phyloP scores from a whole-genome alignment of 2,329 filamentous ascomycete genomes.

The Diaporthe humulicola region DNA sequence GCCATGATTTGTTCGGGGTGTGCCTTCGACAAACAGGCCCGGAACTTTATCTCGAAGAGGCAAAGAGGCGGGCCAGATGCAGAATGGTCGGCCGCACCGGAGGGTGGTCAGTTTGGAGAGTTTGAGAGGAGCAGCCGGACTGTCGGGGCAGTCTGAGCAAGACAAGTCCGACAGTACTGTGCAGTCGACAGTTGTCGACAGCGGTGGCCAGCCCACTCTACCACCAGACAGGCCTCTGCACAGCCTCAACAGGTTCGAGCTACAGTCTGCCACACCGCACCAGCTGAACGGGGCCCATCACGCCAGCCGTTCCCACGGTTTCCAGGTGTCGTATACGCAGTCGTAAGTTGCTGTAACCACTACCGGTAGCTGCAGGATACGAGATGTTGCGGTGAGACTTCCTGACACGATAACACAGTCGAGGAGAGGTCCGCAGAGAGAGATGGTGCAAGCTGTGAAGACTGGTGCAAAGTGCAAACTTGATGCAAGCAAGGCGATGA shows the following conservation, averaged over 20 bases:
- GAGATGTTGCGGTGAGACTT: conserved; percentile 1
- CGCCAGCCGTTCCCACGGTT: not conserved
- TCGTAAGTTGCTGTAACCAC: not conserved
- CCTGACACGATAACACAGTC: not conserved
- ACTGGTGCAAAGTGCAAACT: not conserved
- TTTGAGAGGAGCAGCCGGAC: not conserved
- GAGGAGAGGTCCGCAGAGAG: not conserved
- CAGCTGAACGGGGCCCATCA: not conserved
- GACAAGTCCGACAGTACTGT: not conserved
- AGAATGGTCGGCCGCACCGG: not conserved
- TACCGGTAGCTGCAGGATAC: not conserved
- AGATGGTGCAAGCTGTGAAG: not conserved
- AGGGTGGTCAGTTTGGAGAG: not conserved
- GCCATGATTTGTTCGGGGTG: not conserved
- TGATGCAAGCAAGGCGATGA: not conserved
- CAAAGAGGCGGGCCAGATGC: not conserved
- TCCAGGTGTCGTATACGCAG: not conserved
- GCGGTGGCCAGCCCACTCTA: no score
- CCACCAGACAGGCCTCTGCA: conserved; percentile 8
- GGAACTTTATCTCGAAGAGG: conserved; percentile 19
- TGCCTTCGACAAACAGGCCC: not conserved
- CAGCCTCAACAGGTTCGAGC: conserved; percentile 22
- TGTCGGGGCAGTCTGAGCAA: not conserved
- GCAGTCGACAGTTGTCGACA: no score
- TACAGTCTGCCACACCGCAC: conserved; percentile 9